Percentiles rank a stretch among this genome's conserved stretches.
Evolutionary conservation across 208 protist genomes (phyloP).

Genomic region (Wallacemonas rigidus): DNA sequence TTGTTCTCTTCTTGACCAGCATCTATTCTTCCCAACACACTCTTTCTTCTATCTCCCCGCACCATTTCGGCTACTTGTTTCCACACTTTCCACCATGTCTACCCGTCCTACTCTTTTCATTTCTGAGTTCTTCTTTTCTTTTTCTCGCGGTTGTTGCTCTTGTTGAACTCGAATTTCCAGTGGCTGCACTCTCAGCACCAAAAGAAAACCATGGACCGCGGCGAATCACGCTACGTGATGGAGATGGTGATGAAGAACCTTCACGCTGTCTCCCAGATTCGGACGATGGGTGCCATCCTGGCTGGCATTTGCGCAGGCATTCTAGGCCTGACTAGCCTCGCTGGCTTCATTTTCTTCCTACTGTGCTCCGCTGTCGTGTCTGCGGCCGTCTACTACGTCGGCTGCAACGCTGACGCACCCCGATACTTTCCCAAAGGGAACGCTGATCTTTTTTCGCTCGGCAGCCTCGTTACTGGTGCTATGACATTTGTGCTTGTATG

Average conservation of each 20-base stretch:
- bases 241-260: conserved; percentile 60
- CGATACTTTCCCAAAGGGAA: conserved; percentile 78
- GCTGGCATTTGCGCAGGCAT: conserved; percentile 75
- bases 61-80: too few relatives aligned
- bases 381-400: conserved; percentile 49
- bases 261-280: conserved; percentile 58
- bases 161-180: too few relatives aligned
- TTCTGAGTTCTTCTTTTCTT: too few relatives aligned
- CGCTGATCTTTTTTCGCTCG: conserved; percentile 68
- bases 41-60: too few relatives aligned
- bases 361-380: conserved; percentile 57
- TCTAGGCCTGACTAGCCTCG: conserved; percentile 72
- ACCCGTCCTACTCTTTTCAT: too few relatives aligned
- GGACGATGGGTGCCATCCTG: conserved; percentile 75
- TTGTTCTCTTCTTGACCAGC: too few relatives aligned
- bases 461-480: conserved; percentile 52
- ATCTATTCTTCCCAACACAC: too few relatives aligned
- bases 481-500: conserved; percentile 88
- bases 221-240: conserved; percentile 60
- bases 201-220: conserved; percentile 32
- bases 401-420: conserved; percentile 54
- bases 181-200: too few relatives aligned
- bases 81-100: too few relatives aligned
- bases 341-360: conserved; percentile 74
- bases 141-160: too few relatives aligned